Evolutionary conservation across 768 basidiomycete genomes (phyloP).

Genomic region (Auriscalpium vulgare): DNA sequence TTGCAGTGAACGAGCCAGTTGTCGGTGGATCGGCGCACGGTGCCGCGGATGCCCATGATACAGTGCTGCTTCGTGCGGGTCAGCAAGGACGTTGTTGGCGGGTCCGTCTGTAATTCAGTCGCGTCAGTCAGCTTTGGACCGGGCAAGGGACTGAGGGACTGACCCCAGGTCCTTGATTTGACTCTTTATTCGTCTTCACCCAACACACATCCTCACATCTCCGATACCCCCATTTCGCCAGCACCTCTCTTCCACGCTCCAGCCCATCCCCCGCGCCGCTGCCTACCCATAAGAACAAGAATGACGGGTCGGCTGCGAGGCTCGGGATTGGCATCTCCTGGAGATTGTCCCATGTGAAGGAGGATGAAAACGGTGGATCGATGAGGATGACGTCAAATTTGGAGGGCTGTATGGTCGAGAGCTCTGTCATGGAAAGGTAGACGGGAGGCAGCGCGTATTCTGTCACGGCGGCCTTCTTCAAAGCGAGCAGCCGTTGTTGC

Average conservation of each 20-base stretch:
- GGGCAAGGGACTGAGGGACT: slow-evolving; percentile 18
- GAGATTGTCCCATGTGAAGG: slow-evolving; percentile 80
- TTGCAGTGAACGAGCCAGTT: slow-evolving; percentile 98
- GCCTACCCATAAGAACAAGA: slow-evolving; percentile 95
- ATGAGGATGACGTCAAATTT: slow-evolving; percentile 92
- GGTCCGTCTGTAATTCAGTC: slow-evolving; percentile 52
- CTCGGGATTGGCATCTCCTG: slow-evolving; percentile 74
- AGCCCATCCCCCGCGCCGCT: slow-evolving; percentile 84
- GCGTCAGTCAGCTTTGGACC: slow-evolving; percentile 5
- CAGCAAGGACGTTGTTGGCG: slow-evolving; percentile 77
- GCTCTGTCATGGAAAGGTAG: slow-evolving; percentile 56
- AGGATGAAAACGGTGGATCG: slow-evolving; percentile 83
- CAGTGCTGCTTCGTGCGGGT: slow-evolving; percentile 94
- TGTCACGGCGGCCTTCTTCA: slow-evolving; percentile 77
- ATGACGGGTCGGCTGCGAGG: slow-evolving; percentile 85
- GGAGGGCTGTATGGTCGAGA: slow-evolving; percentile 47
- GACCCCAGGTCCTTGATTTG: slow-evolving; percentile 70
- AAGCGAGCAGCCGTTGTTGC: slow-evolving; percentile 71
- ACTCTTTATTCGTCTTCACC: slow-evolving; percentile 83
- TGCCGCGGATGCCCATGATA: slow-evolving; percentile 94
- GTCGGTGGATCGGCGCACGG: slow-evolving; percentile 90
- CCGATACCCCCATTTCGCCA: slow-evolving; percentile 91
- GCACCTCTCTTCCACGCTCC: slow-evolving; percentile 83
- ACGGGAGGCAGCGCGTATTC: slow-evolving; percentile 63
- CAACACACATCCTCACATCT: slow-evolving; percentile 98